Percentiles rank a stretch among this genome's conserved stretches.
These are phyloP conservation scores for Skeletonema tropicum DNA, from an alignment of 108 stramenopile species.

Conservation along the genomic window DNA sequence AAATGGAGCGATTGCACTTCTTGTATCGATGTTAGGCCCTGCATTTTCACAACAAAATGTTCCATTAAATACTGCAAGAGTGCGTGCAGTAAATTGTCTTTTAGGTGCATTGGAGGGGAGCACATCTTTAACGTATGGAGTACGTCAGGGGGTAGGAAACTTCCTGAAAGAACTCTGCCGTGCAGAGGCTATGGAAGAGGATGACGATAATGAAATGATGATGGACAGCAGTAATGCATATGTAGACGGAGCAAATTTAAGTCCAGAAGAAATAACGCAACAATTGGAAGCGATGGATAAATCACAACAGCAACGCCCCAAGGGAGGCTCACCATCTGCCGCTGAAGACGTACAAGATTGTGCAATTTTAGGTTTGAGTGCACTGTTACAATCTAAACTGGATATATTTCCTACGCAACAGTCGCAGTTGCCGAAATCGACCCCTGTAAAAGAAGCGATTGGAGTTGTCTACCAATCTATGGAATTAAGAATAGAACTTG, in stretches of 20 bases:
- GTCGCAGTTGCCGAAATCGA: slow-evolving; percentile 16
- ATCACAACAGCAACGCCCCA: slow-evolving; percentile 3
- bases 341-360: slow-evolving; percentile 61
- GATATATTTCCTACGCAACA: slow-evolving; percentile 45
- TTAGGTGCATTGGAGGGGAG: slow-evolving; percentile 51
- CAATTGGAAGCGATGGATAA: slow-evolving; percentile 29
- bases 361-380: slow-evolving; percentile 52
- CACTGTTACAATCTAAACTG: slow-evolving; percentile 32
- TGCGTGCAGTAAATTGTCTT: slow-evolving; percentile 42
- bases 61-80: slow-evolving; percentile 11
- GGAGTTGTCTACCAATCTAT: slow-evolving; percentile 46
- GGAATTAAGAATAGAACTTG: slow-evolving; percentile 49
- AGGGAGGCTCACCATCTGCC: not conserved
- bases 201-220: not conserved
- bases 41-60: slow-evolving; percentile 17
- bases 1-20: slow-evolving; percentile 47
- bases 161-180: slow-evolving; percentile 68
- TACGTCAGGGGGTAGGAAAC: slow-evolving; percentile 52
- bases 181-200: slow-evolving; percentile 44
- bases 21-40: slow-evolving; percentile 43
- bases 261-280: slow-evolving; percentile 26
- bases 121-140: slow-evolving; percentile 35
- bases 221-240: slow-evolving; percentile 7
- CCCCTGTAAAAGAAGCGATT: slow-evolving; percentile 24
- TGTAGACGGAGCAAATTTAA: slow-evolving; percentile 36